These are phyloP conservation scores for Purpureocillium lavendulum DNA, from an alignment of 2,329 filamentous ascomycete species.

Conservation along the genomic window DNA sequence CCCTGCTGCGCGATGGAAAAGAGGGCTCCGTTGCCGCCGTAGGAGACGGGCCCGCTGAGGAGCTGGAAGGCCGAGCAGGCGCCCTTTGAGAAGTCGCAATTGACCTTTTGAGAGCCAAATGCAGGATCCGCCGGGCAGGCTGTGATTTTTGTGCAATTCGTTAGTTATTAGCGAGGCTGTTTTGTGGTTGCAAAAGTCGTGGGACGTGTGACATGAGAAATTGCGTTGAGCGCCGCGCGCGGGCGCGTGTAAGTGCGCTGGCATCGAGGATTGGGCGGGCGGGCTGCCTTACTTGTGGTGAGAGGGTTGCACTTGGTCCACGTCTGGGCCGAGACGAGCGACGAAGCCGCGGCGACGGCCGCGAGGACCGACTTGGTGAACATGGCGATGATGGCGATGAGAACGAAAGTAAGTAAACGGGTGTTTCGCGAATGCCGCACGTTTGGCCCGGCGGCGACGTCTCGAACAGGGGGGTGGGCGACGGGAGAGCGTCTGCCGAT, in stretches of 20 bases:
- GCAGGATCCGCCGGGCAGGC: conserved; percentile 57
- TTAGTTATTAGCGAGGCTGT: not conserved
- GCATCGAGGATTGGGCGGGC: too few relatives aligned
- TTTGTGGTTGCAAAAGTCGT: too few relatives aligned
- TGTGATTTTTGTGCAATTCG: too few relatives aligned
- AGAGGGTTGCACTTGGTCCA: conserved; percentile 13
- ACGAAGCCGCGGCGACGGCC: not conserved
- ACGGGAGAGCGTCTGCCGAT: too few relatives aligned
- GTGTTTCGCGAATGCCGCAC: too few relatives aligned
- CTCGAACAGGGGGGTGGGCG: too few relatives aligned
- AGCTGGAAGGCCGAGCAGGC: conserved; percentile 34
- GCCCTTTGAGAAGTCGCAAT: conserved; percentile 58
- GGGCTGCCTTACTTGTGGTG: conserved; percentile 6
- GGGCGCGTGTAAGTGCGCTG: too few relatives aligned
- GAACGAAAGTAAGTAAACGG: not conserved
- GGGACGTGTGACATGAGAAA: too few relatives aligned
- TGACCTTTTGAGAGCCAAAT: conserved; percentile 49
- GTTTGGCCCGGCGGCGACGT: too few relatives aligned
- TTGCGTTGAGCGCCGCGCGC: too few relatives aligned
- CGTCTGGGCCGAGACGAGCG: conserved; percentile 6
- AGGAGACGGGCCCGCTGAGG: conserved; percentile 16
- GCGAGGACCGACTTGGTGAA: not conserved
- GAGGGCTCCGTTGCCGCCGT: conserved; percentile 19
- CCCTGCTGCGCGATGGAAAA: conserved; percentile 48
- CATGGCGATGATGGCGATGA: not conserved